A percentile compares a stretch with the other conserved stretches of the same genome.
phyloP scores from a whole-genome alignment of 495 filamentous ascomycete species.

The Xylaria grammica region DNA sequence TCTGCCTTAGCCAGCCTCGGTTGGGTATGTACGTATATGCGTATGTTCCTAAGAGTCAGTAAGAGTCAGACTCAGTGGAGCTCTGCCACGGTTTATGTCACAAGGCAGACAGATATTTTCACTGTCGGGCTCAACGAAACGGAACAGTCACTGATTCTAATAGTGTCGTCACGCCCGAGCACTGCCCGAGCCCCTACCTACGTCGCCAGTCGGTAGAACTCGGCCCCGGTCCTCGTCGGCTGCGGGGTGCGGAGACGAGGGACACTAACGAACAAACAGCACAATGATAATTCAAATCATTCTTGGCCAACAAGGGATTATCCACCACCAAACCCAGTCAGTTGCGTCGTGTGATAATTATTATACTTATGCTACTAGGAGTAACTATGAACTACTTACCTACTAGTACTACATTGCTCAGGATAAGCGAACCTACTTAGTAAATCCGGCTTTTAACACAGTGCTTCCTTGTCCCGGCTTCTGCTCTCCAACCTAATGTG shows the following conservation, averaged over 20 bases:
- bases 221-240: background rate
- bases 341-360: background rate
- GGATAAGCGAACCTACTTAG: background rate
- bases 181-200: background rate
- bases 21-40: too few relatives aligned
- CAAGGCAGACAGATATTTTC: too few relatives aligned
- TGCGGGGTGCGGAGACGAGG: constrained; percentile 9
- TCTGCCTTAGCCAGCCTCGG: too few relatives aligned
- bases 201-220: background rate
- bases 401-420: background rate
- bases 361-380: background rate
- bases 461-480: background rate
- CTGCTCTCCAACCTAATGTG: background rate
- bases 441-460: background rate
- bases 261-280: background rate
- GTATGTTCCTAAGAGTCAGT: too few relatives aligned
- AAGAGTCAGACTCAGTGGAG: too few relatives aligned
- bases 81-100: too few relatives aligned
- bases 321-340: background rate
- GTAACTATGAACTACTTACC: too few relatives aligned
- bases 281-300: constrained; percentile 12
- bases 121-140: too few relatives aligned
- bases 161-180: background rate
- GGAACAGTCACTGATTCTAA: too few relatives aligned
- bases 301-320: background rate